Conservation (phyloP, 2,329 filamentous ascomycete species). For the Arthrobotrys sphaeroides region DNA sequence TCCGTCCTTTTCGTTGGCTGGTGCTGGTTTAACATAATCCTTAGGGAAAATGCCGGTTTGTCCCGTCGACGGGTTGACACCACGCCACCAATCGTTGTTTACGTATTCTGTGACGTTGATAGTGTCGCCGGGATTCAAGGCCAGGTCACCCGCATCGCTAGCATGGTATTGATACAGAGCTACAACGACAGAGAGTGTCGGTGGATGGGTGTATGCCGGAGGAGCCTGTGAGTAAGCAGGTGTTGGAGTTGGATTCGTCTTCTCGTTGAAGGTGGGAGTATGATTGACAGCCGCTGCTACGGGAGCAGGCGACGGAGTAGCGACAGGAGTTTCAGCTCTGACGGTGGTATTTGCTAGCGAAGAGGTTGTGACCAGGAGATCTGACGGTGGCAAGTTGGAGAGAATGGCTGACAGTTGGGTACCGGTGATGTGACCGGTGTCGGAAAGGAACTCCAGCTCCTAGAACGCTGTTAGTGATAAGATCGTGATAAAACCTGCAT, state of each 20-base stretch:
- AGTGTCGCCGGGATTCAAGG: conserved; percentile 80
- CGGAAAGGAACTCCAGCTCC: conserved; percentile 50
- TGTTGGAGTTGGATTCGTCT: conserved; percentile 18
- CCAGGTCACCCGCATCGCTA: conserved; percentile 81
- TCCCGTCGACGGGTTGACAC: conserved; percentile 82
- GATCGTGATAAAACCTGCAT: not conserved
- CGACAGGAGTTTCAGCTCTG: conserved; percentile 12
- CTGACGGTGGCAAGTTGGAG: conserved; percentile 33
- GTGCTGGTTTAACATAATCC: conserved; percentile 79
- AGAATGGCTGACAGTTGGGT: conserved; percentile 39
- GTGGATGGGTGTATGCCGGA: conserved; percentile 67
- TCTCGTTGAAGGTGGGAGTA: conserved; percentile 33
- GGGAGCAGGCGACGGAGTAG: conserved; percentile 2
- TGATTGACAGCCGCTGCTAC: not conserved
- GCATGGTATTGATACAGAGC: conserved; percentile 86
- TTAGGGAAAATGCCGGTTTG: conserved; percentile 94
- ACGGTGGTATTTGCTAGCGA: conserved; percentile 16
- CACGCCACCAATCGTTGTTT: conserved; percentile 98
- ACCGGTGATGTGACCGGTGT: conserved; percentile 37
- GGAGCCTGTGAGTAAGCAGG: conserved; percentile 59
- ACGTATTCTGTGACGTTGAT: conserved; percentile 88
- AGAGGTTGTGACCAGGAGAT: conserved; percentile 1
- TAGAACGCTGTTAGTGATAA: conserved; percentile 5
- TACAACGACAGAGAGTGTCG: conserved; percentile 75
- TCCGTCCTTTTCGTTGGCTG: conserved; percentile 62